A percentile compares a stretch with the other conserved stretches of the same genome.
phyloP scores from a whole-genome alignment of 2,329 filamentous ascomycete genomes.

The Lachnellula occidentalis region DNA sequence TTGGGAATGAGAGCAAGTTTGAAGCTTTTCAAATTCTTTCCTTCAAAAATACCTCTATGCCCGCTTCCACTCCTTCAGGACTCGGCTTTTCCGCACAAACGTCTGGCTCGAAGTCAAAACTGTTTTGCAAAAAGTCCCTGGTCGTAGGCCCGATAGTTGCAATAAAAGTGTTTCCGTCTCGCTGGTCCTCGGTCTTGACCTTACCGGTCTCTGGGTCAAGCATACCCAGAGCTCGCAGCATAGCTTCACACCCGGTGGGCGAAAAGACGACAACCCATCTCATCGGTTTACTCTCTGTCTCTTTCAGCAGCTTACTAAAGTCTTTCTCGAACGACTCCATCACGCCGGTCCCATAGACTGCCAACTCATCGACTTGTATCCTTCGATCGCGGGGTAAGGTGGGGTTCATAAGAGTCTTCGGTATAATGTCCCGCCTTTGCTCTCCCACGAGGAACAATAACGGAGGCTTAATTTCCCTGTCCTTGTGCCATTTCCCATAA shows the following conservation, averaged over 20 bases:
- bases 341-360: slow-evolving; percentile 82
- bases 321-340: slow-evolving; percentile 71
- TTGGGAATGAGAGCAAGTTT: too few species aligned
- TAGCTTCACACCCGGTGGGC: slow-evolving; percentile 57
- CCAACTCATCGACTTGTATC: slow-evolving; percentile 69
- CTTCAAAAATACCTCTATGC: slow-evolving; percentile 43
- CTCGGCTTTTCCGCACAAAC: slow-evolving; percentile 79
- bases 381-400: slow-evolving; percentile 42
- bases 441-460: slow-evolving; percentile 88
- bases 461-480: slow-evolving; percentile 44
- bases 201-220: slow-evolving; percentile 43
- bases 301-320: slow-evolving; percentile 49
- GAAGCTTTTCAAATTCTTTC: neutral
- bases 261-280: slow-evolving; percentile 77
- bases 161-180: slow-evolving; percentile 51
- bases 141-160: slow-evolving; percentile 95
- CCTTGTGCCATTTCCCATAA: slow-evolving; percentile 53
- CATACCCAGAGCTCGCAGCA: slow-evolving; percentile 49
- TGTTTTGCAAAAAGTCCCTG: slow-evolving; percentile 60
- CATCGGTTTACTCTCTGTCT: slow-evolving; percentile 35
- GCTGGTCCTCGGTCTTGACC: slow-evolving; percentile 20
- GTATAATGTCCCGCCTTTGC: slow-evolving; percentile 83
- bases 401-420: slow-evolving; percentile 64
- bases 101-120: slow-evolving; percentile 64
- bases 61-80: slow-evolving; percentile 69